A percentile compares a stretch with the other conserved stretches of the same genome.
Conservation (phyloP, 352 stramenopile species). For the Pythium apleroticum region DNA sequence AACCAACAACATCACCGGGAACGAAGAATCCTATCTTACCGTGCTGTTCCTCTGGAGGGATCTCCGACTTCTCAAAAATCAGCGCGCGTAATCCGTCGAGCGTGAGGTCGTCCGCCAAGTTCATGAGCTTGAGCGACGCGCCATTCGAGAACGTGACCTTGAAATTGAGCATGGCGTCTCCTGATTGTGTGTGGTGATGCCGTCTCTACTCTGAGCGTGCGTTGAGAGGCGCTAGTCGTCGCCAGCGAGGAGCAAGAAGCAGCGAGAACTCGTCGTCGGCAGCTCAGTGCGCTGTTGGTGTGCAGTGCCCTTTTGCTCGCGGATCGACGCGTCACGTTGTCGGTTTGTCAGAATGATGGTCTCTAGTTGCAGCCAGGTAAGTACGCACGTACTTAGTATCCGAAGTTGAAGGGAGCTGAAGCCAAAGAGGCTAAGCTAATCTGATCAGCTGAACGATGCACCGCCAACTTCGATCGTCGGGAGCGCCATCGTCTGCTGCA, state of each 20-base stretch:
- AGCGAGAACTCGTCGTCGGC: neutral
- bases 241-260: neutral
- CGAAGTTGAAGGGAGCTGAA: neutral
- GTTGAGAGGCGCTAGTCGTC: neutral
- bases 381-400: conserved; percentile 16
- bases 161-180: conserved; percentile 39
- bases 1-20: neutral
- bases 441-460: neutral
- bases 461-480: neutral
- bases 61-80: conserved; percentile 57
- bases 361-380: conserved; percentile 6
- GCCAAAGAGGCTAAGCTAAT: neutral
- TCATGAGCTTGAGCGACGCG: conserved; percentile 70
- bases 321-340: conserved; percentile 6
- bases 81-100: conserved; percentile 52
- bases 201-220: neutral
- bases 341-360: conserved; percentile 10
- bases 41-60: conserved; percentile 64
- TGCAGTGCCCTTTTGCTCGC: neutral
- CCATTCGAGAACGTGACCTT: conserved; percentile 79
- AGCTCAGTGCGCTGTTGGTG: neutral
- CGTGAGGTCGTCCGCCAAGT: conserved; percentile 56
- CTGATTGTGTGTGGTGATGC: neutral
- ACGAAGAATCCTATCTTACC: conserved; percentile 21
- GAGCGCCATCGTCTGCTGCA: neutral